Evolutionary conservation across 495 filamentous ascomycete species (phyloP).

Genomic region (Daldinia caldariorum): DNA sequence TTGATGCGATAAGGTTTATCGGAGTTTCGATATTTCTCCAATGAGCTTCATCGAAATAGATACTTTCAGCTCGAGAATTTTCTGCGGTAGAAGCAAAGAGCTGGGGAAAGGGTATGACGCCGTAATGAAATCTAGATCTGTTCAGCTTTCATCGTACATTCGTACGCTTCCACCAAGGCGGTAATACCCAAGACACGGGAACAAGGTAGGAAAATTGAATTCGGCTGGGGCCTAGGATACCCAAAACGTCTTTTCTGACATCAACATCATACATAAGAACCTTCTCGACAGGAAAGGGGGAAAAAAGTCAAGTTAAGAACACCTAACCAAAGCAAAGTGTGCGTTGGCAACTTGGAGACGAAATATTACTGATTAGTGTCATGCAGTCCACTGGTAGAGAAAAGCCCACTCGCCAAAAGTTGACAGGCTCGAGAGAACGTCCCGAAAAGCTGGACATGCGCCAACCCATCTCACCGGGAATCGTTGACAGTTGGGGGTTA

Average conservation of each 20-base stretch:
- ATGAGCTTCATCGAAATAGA: constrained; percentile 8
- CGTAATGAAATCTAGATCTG: constrained; percentile 16
- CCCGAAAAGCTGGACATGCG: constrained; percentile 38
- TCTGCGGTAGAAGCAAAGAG: not conserved
- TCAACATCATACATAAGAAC: constrained; percentile 14
- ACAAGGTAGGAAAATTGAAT: constrained; percentile 15
- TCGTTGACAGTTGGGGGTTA: not conserved
- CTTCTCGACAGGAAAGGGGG: constrained; percentile 1
- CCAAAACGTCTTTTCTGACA: constrained; percentile 2
- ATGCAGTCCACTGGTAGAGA: constrained; percentile 39
- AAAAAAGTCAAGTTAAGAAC: constrained; percentile 13
- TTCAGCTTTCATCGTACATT: constrained; percentile 20
- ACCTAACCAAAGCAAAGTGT: constrained; percentile 15
- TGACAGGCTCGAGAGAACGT: constrained; percentile 30
- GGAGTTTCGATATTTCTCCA: constrained; percentile 5
- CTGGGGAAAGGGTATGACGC: not conserved
- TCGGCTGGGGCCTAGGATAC: constrained; percentile 26
- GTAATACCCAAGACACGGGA: constrained; percentile 9
- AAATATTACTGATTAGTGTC: constrained; percentile 40
- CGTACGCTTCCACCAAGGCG: constrained; percentile 14
- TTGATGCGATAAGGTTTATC: constrained; percentile 22
- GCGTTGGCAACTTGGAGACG: constrained; percentile 43
- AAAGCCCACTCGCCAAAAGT: constrained; percentile 15
- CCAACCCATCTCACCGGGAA: constrained; percentile 21
- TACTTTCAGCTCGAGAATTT: not conserved